These are phyloP conservation scores for Blastobotrys proliferans DNA, from an alignment of 1,139 yeast genomes.

Conservation along the genomic window DNA sequence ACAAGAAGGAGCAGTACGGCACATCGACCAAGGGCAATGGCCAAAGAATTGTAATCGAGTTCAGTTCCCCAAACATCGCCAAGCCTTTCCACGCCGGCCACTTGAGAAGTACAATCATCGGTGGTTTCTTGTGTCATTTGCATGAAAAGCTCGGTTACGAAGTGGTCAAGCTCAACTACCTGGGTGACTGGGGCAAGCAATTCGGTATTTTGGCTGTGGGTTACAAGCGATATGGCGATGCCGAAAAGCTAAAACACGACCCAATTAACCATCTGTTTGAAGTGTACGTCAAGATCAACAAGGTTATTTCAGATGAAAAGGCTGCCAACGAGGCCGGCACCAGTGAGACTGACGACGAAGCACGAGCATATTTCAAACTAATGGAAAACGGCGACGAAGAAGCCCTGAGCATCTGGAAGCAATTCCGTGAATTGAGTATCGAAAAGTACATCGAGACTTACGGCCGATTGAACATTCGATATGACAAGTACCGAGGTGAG, in stretches of 20 bases:
- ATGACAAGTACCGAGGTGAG: conserved; percentile 91
- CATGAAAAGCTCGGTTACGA: conserved; percentile 90
- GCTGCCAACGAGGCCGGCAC: conserved; percentile 38
- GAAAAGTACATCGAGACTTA: conserved; percentile 82
- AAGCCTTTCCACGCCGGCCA: conserved; percentile 99
- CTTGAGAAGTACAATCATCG: conserved; percentile 94
- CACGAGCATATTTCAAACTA: conserved; percentile 79
- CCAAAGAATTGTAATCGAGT: conserved; percentile 76
- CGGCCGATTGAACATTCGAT: conserved; percentile 83
- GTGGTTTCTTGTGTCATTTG: conserved; percentile 90
- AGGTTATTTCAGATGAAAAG: conserved; percentile 74
- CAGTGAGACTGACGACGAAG: conserved; percentile 65
- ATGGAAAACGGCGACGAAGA: conserved; percentile 94
- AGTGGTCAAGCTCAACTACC: conserved; percentile 83
- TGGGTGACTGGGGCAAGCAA: conserved; percentile 99
- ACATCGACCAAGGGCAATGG: conserved; percentile 68
- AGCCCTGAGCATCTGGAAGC: conserved; percentile 76
- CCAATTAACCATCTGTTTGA: conserved; percentile 95
- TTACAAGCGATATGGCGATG: conserved; percentile 77
- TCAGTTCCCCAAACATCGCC: conserved; percentile 97
- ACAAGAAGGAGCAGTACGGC: conserved; percentile 63
- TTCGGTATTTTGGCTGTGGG: conserved; percentile 96
- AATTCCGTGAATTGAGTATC: conserved; percentile 86
- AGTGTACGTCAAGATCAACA: conserved; percentile 84
- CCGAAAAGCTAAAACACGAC: conserved; percentile 63